Percentiles rank a stretch among this genome's conserved stretches.
Conservation (phyloP, 2,329 filamentous ascomycete species). For the Chaetomium globosum region DNA sequence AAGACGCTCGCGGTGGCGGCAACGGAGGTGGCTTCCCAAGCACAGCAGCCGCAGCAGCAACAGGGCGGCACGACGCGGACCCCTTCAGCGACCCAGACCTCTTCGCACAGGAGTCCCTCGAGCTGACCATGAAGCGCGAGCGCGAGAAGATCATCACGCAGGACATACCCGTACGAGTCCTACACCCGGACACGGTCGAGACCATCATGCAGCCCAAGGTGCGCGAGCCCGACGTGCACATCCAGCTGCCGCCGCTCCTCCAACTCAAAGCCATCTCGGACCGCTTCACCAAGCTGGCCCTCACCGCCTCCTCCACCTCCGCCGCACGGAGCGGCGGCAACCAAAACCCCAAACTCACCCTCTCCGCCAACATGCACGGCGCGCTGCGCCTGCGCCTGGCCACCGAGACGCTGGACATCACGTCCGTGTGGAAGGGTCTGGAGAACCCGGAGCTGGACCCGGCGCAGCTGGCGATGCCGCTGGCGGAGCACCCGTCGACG, state of each 20-base stretch:
- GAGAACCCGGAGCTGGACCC: constrained; percentile 88
- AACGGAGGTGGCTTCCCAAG: constrained; percentile 36
- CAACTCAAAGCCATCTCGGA: constrained; percentile 94
- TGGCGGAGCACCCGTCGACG: constrained; percentile 81
- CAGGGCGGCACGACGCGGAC: constrained; percentile 44
- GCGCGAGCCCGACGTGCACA: constrained; percentile 90
- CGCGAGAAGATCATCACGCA: constrained; percentile 93
- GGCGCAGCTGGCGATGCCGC: constrained; percentile 67
- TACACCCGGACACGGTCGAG: constrained; percentile 81
- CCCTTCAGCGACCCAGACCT: constrained; percentile 41
- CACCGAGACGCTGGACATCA: constrained; percentile 83
- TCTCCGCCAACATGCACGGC: constrained; percentile 94
- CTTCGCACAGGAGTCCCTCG: constrained; percentile 53
- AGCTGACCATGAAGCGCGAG: constrained; percentile 64
- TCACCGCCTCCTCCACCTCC: constrained; percentile 42
- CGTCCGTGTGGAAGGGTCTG: constrained; percentile 81
- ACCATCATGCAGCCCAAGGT: constrained; percentile 91
- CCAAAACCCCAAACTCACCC: constrained; percentile 70
- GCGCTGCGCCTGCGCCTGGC: constrained; percentile 76
- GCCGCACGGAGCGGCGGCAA: constrained; percentile 28
- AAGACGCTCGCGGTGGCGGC: constrained; percentile 43
- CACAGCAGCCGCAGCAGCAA: constrained; percentile 28
- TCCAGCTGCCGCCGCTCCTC: constrained; percentile 80
- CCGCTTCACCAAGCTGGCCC: constrained; percentile 84
- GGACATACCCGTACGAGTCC: constrained; percentile 90